phyloP scores from a whole-genome alignment of 176 grass and related monocot genomes.

The Pontederia crassipes region DNA sequence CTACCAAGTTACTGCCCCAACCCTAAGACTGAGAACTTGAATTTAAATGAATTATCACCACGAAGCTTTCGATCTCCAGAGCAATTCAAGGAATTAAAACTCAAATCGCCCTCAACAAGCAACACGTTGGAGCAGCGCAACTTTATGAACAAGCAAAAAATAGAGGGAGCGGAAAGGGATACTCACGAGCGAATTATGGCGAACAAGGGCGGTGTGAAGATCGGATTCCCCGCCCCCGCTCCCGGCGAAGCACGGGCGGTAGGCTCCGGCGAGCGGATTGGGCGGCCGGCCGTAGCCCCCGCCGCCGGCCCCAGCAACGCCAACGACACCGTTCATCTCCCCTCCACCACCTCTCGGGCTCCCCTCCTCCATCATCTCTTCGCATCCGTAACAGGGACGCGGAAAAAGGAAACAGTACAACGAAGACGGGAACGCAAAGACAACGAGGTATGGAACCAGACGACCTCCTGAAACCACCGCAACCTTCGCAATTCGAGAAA shows the following conservation, averaged over 20 bases:
- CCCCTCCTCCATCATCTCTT: slow-evolving; percentile 29
- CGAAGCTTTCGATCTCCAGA: background rate
- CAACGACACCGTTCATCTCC: background rate
- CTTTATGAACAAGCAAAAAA: background rate
- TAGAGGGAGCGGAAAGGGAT: slow-evolving; percentile 2
- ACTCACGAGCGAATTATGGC: slow-evolving; percentile 68
- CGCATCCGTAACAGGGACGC: background rate
- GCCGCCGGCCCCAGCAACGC: slow-evolving; percentile 14
- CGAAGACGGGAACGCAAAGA: too few species aligned
- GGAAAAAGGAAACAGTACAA: too few species aligned
- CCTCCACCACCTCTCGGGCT: slow-evolving; percentile 15
- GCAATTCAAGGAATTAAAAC: background rate
- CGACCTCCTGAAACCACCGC: too few species aligned
- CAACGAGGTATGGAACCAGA: too few species aligned
- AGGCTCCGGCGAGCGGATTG: slow-evolving; percentile 23
- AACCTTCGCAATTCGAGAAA: too few species aligned
- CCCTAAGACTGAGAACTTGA: too few species aligned
- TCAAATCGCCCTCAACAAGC: background rate
- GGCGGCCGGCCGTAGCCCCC: slow-evolving; percentile 32
- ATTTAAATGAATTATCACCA: too few species aligned
- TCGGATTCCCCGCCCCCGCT: slow-evolving; percentile 31
- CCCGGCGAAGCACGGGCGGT: background rate
- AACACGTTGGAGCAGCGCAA: too few species aligned
- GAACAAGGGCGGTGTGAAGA: slow-evolving; percentile 21
- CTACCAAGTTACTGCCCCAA: too few species aligned